Conservation (phyloP, 345 rosid species). For the Melaleuca alternifolia region DNA sequence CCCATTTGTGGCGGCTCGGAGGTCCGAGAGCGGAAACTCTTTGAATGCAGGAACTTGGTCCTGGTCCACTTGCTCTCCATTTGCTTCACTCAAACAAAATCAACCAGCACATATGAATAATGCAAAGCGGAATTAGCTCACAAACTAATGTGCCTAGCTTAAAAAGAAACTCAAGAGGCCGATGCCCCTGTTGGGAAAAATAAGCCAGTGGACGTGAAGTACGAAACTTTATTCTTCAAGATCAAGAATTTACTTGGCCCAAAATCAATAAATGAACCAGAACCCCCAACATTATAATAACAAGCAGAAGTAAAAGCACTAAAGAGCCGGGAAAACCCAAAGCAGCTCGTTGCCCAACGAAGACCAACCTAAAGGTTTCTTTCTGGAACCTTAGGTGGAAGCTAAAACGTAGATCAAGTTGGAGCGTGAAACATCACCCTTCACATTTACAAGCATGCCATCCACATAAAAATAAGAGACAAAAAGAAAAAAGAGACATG, state of each 20-base stretch:
- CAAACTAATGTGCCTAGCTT: not conserved
- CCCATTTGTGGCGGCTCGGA: slow-evolving; percentile 74
- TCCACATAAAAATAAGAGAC: too few relatives aligned
- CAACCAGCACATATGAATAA: not conserved
- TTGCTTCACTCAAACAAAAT: slow-evolving; percentile 18
- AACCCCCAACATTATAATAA: not conserved
- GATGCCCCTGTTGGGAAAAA: not conserved
- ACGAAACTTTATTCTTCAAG: not conserved
- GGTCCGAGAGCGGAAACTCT: slow-evolving; percentile 60
- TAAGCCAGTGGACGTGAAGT: not conserved
- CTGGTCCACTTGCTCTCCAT: slow-evolving; percentile 28
- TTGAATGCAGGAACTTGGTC: slow-evolving; percentile 48
- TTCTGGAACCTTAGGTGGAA: not conserved
- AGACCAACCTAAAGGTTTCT: not conserved
- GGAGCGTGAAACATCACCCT: not conserved
- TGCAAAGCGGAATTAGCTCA: not conserved
- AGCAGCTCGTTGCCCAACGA: not conserved
- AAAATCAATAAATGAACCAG: not conserved
- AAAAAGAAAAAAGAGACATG: not conserved
- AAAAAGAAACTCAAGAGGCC: not conserved
- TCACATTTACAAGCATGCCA: not conserved
- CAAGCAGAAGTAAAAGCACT: not conserved
- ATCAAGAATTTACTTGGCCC: not conserved
- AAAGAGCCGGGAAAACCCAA: not conserved
- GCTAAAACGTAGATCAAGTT: not conserved